A percentile compares a stretch with the other conserved stretches of the same genome.
Evolutionary conservation across 2,329 filamentous ascomycete genomes (phyloP).

Genomic region (Macrophomina phaseolina): DNA sequence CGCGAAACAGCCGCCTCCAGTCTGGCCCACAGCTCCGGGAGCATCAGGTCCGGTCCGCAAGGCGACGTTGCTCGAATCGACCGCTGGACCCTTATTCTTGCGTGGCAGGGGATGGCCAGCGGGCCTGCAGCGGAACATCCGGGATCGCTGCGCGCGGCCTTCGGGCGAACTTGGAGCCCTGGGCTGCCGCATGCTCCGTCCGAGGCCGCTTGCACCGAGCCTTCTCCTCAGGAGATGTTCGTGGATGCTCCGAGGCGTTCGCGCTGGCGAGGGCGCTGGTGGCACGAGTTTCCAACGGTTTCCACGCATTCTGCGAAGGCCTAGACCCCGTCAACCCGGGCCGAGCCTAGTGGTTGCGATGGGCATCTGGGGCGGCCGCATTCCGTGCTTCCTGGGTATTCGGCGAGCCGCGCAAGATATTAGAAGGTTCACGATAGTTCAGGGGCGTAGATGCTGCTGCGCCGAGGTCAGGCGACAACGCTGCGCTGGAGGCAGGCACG

Average conservation of each 20-base stretch:
- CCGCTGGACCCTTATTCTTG: conserved; percentile 3
- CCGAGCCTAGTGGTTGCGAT: conserved; percentile 14
- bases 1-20: conserved; percentile 5
- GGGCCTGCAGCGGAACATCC: conserved; percentile 16
- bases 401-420: not conserved
- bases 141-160: not conserved
- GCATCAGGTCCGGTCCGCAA: conserved; percentile 13
- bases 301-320: not conserved
- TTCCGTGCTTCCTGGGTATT: not conserved
- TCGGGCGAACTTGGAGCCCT: not conserved
- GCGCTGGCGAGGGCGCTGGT: conserved; percentile 1
- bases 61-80: conserved; percentile 8
- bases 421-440: conserved; percentile 13
- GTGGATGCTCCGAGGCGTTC: conserved; percentile 16
- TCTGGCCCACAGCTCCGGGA: conserved; percentile 1
- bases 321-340: conserved; percentile 11
- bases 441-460: conserved; percentile 7
- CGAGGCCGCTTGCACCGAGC: conserved; percentile 4
- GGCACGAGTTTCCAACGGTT: conserved; percentile 14
- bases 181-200: conserved; percentile 6
- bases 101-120: not conserved
- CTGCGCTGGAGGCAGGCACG: conserved; percentile 6
- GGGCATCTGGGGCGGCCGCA: not conserved
- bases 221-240: conserved; percentile 9
- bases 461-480: conserved; percentile 1